A percentile compares a stretch with the other conserved stretches of the same genome.
Evolutionary conservation across 2,329 filamentous ascomycete species (phyloP).

Genomic region (Fusarium sp.): DNA sequence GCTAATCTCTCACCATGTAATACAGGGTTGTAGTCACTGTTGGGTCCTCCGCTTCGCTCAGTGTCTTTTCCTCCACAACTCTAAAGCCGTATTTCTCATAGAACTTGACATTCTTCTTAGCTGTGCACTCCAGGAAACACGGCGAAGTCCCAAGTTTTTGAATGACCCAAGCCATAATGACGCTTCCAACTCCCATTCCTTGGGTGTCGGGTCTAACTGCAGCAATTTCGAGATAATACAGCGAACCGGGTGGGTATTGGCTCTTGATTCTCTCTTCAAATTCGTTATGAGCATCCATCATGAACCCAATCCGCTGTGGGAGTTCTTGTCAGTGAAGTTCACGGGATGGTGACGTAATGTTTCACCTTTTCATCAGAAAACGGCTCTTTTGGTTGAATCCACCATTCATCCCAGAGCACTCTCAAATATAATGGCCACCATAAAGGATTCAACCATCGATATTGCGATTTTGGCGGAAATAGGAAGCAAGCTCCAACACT

Average conservation of each 20-base stretch:
- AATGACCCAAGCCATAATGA: not conserved
- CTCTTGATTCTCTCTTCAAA: not conserved
- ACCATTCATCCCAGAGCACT: not conserved
- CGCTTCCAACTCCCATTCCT: not conserved
- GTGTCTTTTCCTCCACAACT: not conserved
- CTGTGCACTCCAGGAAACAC: not conserved
- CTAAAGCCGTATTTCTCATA: not conserved
- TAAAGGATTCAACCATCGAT: not conserved
- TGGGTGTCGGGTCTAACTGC: conserved; percentile 1
- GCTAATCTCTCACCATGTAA: not conserved
- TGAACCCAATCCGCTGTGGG: not conserved
- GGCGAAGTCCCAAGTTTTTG: not conserved
- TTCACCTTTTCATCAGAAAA: not conserved
- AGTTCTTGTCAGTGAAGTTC: too few relatives aligned
- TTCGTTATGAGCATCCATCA: not conserved
- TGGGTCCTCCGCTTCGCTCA: not conserved
- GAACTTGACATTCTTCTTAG: not conserved
- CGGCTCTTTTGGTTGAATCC: not conserved
- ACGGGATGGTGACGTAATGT: rapidly evolving
- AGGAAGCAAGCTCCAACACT: not conserved
- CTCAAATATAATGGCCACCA: not conserved
- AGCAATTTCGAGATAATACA: not conserved
- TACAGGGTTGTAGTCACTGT: not conserved
- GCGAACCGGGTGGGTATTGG: not conserved
- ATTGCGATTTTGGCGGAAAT: not conserved